A percentile compares a stretch with the other conserved stretches of the same genome.
Conservation (phyloP, 1,139 yeast genomes). For the Yamadazyma siamensis region DNA sequence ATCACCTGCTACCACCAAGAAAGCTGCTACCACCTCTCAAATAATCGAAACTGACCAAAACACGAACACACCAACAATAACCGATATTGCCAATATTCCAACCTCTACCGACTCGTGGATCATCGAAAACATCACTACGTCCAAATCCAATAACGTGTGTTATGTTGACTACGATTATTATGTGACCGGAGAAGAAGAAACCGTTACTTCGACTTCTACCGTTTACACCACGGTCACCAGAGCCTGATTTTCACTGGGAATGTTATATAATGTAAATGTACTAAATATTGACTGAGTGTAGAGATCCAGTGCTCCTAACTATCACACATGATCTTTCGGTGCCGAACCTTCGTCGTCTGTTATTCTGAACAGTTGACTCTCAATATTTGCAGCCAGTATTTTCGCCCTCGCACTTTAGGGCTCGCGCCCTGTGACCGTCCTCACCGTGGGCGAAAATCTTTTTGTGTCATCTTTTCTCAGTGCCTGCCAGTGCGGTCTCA, state of each 20-base stretch:
- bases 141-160: constrained; percentile 34
- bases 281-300: too few relatives aligned
- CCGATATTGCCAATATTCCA: constrained; percentile 28
- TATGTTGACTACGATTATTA: constrained; percentile 44
- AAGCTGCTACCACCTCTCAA: constrained; percentile 11
- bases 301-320: too few relatives aligned
- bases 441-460: background rate
- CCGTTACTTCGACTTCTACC: constrained; percentile 38
- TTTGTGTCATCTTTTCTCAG: constrained; percentile 5
- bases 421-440: constrained; percentile 13
- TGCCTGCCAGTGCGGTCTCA: constrained; percentile 3
- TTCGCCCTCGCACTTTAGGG: too few relatives aligned
- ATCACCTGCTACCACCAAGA: constrained; percentile 6
- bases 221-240: constrained; percentile 36
- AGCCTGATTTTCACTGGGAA: constrained; percentile 10
- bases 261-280: constrained; percentile 5
- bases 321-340: too few relatives aligned
- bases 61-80: constrained; percentile 28
- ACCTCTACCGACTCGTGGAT: constrained; percentile 38
- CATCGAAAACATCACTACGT: constrained; percentile 34
- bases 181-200: constrained; percentile 26
- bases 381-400: too few relatives aligned
- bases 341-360: too few relatives aligned
- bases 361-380: background rate
- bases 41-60: constrained; percentile 8